Conservation (phyloP, 2,329 filamentous ascomycete genomes). For the Cryphonectria naterciae region DNA sequence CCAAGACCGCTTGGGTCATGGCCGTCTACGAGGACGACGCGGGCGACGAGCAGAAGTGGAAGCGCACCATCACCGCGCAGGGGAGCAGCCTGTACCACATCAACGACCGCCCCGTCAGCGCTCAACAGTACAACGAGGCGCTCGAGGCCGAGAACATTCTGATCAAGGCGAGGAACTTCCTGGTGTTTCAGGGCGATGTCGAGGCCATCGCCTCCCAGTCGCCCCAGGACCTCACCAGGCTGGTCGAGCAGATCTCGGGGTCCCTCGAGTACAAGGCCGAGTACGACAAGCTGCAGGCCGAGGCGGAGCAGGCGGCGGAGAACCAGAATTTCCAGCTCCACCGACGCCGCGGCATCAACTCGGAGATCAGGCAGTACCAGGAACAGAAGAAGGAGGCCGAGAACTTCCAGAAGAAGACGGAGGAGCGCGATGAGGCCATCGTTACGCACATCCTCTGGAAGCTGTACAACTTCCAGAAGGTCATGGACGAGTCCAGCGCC, state of each 20-base stretch:
- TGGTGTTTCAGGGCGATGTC: conserved; percentile 98
- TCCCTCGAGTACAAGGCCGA: conserved; percentile 93
- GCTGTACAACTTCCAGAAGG: conserved; percentile 89
- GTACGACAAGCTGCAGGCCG: conserved; percentile 87
- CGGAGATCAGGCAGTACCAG: conserved; percentile 96
- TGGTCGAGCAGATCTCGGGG: conserved; percentile 97
- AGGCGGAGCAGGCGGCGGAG: conserved; percentile 84
- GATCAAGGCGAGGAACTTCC: conserved; percentile 96
- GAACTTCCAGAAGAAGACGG: conserved; percentile 86
- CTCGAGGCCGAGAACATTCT: conserved; percentile 94
- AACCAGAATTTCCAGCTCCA: conserved; percentile 88
- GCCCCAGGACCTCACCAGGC: conserved; percentile 85
- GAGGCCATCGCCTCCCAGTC: conserved; percentile 96
- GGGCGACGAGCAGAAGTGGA: conserved; percentile 93
- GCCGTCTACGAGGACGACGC: conserved; percentile 98
- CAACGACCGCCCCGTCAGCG: conserved; percentile 87
- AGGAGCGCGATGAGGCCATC: conserved; percentile 87
- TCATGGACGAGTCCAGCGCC: conserved; percentile 88
- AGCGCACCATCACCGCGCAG: conserved; percentile 85
- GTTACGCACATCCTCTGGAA: conserved; percentile 97
- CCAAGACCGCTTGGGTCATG: conserved; percentile 98
- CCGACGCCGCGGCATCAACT: conserved; percentile 90
- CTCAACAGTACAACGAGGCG: conserved; percentile 90
- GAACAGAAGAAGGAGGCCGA: conserved; percentile 97
- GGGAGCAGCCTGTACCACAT: conserved; percentile 96